A percentile compares a stretch with the other conserved stretches of the same genome.
Conservation (phyloP, 1,284 basidiomycete genomes). For the Naganishia albida region DNA sequence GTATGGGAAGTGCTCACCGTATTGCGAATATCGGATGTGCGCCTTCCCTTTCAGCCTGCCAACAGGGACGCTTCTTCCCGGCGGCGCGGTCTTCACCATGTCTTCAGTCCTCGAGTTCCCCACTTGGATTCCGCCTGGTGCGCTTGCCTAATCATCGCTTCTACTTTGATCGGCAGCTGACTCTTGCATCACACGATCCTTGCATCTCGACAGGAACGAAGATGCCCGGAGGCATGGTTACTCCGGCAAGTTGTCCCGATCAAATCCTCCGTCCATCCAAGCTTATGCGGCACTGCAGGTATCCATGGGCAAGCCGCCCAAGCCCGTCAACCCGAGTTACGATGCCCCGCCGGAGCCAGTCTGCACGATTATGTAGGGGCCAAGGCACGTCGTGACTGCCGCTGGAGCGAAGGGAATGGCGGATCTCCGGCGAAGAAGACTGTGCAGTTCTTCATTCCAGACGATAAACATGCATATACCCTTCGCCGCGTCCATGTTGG, state of each 20-base stretch:
- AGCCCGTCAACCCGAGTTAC: conserved; percentile 4
- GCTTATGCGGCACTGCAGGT: conserved; percentile 2
- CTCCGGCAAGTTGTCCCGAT: conserved; percentile 15
- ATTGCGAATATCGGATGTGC: not conserved
- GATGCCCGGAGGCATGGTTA: conserved; percentile 35
- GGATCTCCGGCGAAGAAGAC: no score
- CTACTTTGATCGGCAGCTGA: not conserved
- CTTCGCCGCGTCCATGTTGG: not conserved
- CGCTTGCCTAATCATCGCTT: not conserved
- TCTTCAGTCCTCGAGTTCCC: conserved; percentile 33
- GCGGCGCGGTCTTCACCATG: conserved; percentile 35
- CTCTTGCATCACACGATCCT: not conserved
- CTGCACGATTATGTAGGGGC: conserved; percentile 30
- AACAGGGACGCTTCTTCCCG: conserved; percentile 29
- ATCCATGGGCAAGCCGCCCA: conserved; percentile 26
- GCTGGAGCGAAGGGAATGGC: no score
- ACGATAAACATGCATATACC: not conserved
- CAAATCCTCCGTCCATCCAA: not conserved
- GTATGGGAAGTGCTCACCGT: not conserved
- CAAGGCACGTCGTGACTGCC: no score
- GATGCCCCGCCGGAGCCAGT: conserved; percentile 24
- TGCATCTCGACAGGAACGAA: conserved; percentile 23
- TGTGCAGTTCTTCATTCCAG: no score
- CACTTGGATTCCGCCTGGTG: conserved; percentile 34
- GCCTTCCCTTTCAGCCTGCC: conserved; percentile 9